Percentiles rank a stretch among this genome's conserved stretches.
Conservation (phyloP, 805 yeast species). For the Candida pseudoglaebosa region DNA sequence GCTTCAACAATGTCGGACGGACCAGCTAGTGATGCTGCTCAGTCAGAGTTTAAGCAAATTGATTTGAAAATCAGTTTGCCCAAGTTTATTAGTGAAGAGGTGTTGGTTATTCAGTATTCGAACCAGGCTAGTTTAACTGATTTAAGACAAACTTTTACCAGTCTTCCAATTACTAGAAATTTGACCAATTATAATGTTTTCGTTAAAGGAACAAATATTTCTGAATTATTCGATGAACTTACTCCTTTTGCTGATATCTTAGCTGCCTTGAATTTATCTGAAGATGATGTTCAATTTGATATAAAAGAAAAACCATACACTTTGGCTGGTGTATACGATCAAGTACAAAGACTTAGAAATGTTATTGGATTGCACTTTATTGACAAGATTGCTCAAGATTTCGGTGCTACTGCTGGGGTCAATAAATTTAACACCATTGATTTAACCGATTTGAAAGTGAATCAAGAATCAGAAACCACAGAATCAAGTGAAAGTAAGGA, state of each 20-base stretch:
- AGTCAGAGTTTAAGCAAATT: conserved; percentile 8
- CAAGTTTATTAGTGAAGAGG: conserved; percentile 9
- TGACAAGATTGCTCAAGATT: conserved; percentile 40
- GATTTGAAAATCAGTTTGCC: conserved; percentile 11
- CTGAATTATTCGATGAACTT: conserved; percentile 27
- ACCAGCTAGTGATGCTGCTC: conserved; percentile 4
- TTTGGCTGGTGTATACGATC: conserved; percentile 56
- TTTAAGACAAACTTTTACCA: conserved; percentile 53
- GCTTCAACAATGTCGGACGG: conserved; percentile 9
- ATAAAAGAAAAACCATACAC: conserved; percentile 57
- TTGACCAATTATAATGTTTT: conserved; percentile 56
- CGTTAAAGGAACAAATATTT: conserved; percentile 29
- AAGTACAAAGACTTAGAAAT: conserved; percentile 61
- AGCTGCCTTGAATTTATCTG: conserved; percentile 13
- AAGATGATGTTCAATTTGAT: conserved; percentile 33
- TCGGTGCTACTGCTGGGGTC: conserved; percentile 46
- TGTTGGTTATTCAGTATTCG: conserved; percentile 24
- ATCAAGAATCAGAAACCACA: conserved; percentile 7
- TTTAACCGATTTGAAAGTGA: conserved; percentile 28
- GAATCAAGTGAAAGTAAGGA: conserved; percentile 11
- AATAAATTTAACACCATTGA: conserved; percentile 43
- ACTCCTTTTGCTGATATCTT: conserved; percentile 22
- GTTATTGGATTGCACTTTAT: conserved; percentile 48
- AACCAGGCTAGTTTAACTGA: conserved; percentile 51
- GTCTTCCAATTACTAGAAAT: conserved; percentile 54